Evolutionary conservation across 1,284 basidiomycete genomes (phyloP).

Genomic region (Cutaneotrichosporon sp.): DNA sequence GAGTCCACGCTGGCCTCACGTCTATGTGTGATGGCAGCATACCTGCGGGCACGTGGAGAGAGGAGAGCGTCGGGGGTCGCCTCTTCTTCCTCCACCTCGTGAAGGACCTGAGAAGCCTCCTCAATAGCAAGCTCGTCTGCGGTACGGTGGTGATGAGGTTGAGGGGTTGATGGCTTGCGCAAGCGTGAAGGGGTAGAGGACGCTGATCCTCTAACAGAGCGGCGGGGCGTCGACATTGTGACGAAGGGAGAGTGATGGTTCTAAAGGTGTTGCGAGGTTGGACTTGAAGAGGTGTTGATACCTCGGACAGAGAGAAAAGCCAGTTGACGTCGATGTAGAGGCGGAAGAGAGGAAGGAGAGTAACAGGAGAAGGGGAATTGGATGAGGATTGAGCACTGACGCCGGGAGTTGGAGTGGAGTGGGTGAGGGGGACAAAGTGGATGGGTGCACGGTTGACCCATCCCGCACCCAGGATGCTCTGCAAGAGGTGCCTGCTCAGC

Average conservation of each 20-base stretch:
- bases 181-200: conserved; percentile 6
- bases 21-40: conserved; percentile 16
- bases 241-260: background rate
- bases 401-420: background rate
- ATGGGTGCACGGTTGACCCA: background rate
- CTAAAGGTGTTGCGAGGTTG: background rate
- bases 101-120: conserved; percentile 34
- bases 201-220: conserved; percentile 1
- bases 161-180: conserved; percentile 15
- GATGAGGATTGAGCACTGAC: conserved; percentile 2
- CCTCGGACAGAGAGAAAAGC: background rate
- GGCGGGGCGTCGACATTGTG: conserved; percentile 18
- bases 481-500: background rate
- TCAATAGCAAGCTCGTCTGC: conserved; percentile 38
- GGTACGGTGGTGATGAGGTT: conserved; percentile 31
- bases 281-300: background rate
- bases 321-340: background rate
- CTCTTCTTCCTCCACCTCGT: conserved; percentile 18
- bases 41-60: conserved; percentile 18
- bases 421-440: background rate
- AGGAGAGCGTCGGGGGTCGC: conserved; percentile 7
- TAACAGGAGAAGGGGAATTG: background rate
- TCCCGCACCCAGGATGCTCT: background rate
- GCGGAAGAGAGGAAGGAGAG: background rate
- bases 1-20: conserved; percentile 6